Base-by-base conservation (phyloP, 1,139 yeast species). In the Magnusiomyces tetraspermus region DNA sequence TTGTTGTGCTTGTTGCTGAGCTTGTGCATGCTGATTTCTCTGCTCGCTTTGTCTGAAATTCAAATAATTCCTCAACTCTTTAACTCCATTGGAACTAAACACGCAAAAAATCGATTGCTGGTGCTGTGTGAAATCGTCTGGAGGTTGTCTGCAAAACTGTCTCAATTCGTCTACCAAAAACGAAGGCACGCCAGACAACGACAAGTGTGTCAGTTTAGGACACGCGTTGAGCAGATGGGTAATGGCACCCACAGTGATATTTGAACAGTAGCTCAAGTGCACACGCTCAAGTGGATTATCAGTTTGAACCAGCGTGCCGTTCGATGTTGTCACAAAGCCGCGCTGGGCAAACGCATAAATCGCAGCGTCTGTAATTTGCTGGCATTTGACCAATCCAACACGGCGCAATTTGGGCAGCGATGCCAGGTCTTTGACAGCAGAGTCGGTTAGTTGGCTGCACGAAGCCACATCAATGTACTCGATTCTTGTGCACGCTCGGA, bases 401-500 rank as follows among this genome's bases (percentile, higher is more conserved):
- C 98, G 79, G 63, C 95, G 80, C 60, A 92, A 75, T 63, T 85
- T 82, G 15, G 95, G 90, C 58, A 92, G 73, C 51, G 78, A 78
- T 1, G 95, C 81, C 59, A 92, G 72, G 63, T 85, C 96, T 51
- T 79, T 77, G 49, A 92, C 78, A 0, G 96, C 83, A 65, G 82
- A 78, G 69, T 92, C 90, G 1, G 97, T 90, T 54, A 92, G 75
- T 67, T 88, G 95, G 1, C 85, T 76, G 67, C 98, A 92, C 67
- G 97, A 89, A 22, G 97, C 97, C 59, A 92, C 79, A 71, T 92
- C 98, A 59, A 92, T 88, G 67, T 90, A 92, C 63, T 89, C 95
- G 53, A 92, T 80, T 56, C 96, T 75, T 55, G 83, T 87, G 65
- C 98, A 92, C 53, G 79, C 77, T 61, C 85, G 77, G 21, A 88